Percentiles rank a stretch among this genome's conserved stretches.
Evolutionary conservation across 2,329 filamentous ascomycete genomes (phyloP).

Genomic region (Colletotrichum camelliae): DNA sequence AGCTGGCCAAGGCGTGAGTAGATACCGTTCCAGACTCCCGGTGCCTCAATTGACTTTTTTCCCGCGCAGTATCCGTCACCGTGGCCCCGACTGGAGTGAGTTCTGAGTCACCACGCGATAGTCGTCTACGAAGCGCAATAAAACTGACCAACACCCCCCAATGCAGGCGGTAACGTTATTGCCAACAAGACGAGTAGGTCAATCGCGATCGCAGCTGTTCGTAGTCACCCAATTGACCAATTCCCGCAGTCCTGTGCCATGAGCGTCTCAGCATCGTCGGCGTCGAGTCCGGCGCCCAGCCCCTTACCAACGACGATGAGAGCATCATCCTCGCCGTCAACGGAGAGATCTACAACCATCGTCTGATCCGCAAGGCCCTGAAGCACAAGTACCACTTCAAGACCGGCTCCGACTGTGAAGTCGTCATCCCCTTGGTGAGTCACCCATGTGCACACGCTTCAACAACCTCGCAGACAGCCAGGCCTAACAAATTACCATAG

Average conservation of each 20-base stretch:
- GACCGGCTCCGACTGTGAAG: conserved; percentile 98
- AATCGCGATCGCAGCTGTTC: neutral
- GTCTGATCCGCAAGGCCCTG: conserved; percentile 86
- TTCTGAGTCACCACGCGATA: conserved; percentile 33
- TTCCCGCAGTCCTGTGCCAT: conserved; percentile 81
- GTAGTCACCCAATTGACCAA: conserved; percentile 29
- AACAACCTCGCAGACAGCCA: neutral
- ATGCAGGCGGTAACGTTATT: conserved; percentile 82
- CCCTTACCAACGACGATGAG: conserved; percentile 89
- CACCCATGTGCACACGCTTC: neutral
- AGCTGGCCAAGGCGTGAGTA: conserved; percentile 91
- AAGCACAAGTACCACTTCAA: conserved; percentile 93
- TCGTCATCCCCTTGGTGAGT: conserved; percentile 93
- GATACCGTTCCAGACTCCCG: neutral
- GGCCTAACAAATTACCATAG: conserved; percentile 45
- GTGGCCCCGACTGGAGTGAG: conserved; percentile 98
- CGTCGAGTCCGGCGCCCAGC: conserved; percentile 95
- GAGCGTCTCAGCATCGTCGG: conserved; percentile 98
- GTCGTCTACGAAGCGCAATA: conserved; percentile 11
- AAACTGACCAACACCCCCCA: conserved; percentile 34
- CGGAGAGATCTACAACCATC: conserved; percentile 99
- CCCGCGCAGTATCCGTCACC: conserved; percentile 79
- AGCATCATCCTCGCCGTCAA: conserved; percentile 94
- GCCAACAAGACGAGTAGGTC: conserved; percentile 87
- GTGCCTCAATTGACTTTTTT: conserved; percentile 42